phyloP scores from a whole-genome alignment of 208 protist genomes.

The Leishmania lainsoni region DNA sequence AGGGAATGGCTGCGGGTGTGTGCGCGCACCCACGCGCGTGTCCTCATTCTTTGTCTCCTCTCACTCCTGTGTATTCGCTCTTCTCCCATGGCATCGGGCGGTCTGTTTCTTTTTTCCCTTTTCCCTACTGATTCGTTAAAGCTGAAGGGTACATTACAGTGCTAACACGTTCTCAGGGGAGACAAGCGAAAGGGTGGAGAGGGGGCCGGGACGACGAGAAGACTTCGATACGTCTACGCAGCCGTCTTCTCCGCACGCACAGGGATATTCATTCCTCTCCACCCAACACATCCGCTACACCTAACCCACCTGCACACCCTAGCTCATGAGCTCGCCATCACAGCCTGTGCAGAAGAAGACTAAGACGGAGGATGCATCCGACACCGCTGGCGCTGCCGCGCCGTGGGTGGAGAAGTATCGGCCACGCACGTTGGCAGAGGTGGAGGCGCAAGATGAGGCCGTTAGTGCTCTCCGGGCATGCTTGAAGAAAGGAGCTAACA shows the following conservation, averaged over 20 bases:
- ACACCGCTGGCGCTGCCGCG: conserved; percentile 19
- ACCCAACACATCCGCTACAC: background rate
- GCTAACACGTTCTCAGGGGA: background rate
- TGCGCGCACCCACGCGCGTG: background rate
- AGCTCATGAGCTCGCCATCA: conserved; percentile 10
- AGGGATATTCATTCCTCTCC: background rate
- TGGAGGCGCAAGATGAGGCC: conserved; percentile 97
- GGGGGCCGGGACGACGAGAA: background rate
- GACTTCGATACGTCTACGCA: background rate
- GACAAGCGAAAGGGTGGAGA: background rate
- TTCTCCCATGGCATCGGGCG: background rate
- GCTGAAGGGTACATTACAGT: background rate
- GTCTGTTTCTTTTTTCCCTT: background rate
- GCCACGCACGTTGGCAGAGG: conserved; percentile 93
- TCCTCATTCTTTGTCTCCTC: background rate
- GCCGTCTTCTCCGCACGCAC: background rate
- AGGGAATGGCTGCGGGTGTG: background rate
- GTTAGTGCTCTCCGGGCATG: conserved; percentile 91
- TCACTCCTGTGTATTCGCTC: background rate
- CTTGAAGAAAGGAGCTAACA: conserved; percentile 81
- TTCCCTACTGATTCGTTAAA: background rate
- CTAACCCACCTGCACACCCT: background rate
- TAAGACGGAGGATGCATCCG: conserved; percentile 23
- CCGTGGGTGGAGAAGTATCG: conserved; percentile 95
- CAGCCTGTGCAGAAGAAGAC: conserved; percentile 34